These are phyloP conservation scores for Curvularia eragrostidis DNA, from an alignment of 2,329 filamentous ascomycete species.

Conservation along the genomic window DNA sequence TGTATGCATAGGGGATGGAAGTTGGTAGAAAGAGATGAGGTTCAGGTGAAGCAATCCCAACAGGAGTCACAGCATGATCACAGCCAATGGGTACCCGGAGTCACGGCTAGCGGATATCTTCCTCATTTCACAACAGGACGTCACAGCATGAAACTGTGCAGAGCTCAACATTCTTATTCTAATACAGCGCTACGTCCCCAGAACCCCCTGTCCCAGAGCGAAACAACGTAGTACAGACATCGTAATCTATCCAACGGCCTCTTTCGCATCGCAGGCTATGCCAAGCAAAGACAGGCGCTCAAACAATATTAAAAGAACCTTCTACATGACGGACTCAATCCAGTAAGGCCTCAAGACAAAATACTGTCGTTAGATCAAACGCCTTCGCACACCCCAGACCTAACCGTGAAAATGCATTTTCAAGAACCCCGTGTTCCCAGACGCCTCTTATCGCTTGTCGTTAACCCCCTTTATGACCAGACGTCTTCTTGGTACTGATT, in stretches of 20 bases:
- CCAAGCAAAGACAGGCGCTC: constrained; percentile 2
- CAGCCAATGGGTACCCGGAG: constrained; percentile 19
- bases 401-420: constrained; percentile 39
- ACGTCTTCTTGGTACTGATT: constrained; percentile 94
- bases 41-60: constrained; percentile 11
- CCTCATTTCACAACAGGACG: constrained; percentile 16
- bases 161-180: constrained; percentile 8
- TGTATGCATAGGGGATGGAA: constrained; percentile 7
- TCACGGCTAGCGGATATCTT: constrained; percentile 14
- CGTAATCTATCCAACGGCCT: constrained; percentile 6
- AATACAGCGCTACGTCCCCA: not conserved
- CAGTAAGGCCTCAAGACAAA: constrained; percentile 1
- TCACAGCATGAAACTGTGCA: constrained; percentile 19
- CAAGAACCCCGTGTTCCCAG: constrained; percentile 10
- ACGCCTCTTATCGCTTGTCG: not conserved
- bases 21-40: constrained; percentile 18
- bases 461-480: constrained; percentile 60
- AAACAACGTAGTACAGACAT: constrained; percentile 8
- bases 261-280: constrained; percentile 4
- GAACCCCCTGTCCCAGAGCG: constrained; percentile 1
- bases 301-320: constrained; percentile 3
- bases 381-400: constrained; percentile 33
- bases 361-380: constrained; percentile 22
- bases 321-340: constrained; percentile 7
- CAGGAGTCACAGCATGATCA: constrained; percentile 13